Conservation (phyloP, 768 basidiomycete genomes). For the Rhizopogon vesiculosus region DNA sequence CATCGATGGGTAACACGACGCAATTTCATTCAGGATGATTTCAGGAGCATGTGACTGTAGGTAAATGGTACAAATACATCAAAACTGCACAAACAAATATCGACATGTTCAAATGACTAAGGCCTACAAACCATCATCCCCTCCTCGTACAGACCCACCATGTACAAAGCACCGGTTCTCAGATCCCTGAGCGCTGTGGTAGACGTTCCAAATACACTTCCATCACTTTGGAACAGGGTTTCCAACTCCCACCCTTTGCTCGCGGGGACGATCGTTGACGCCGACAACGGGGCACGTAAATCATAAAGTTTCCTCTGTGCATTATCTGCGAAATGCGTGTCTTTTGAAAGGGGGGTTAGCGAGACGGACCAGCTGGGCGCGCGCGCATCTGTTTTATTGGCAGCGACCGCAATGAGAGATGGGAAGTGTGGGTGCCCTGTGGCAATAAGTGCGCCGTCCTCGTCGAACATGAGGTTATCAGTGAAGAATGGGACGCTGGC, state of each 20-base stretch:
- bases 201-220: slow-evolving; percentile 53
- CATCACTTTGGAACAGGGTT: slow-evolving; percentile 74
- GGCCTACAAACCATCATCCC: slow-evolving; percentile 50
- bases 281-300: slow-evolving; percentile 43
- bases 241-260: slow-evolving; percentile 37
- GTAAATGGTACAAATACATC: not conserved
- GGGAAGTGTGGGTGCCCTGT: slow-evolving; percentile 66
- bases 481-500: slow-evolving; percentile 53
- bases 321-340: not conserved
- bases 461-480: slow-evolving; percentile 59
- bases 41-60: too few relatives aligned
- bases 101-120: not conserved
- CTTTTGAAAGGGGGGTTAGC: slow-evolving; percentile 25
- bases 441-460: slow-evolving; percentile 45
- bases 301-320: slow-evolving; percentile 30
- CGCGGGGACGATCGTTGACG: slow-evolving; percentile 33
- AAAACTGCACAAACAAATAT: not conserved
- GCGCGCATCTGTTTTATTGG: slow-evolving; percentile 31
- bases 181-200: slow-evolving; percentile 50
- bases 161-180: slow-evolving; percentile 42
- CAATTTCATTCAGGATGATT: too few relatives aligned
- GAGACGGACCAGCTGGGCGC: slow-evolving; percentile 60
- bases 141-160: slow-evolving; percentile 54
- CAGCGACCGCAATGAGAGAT: slow-evolving; percentile 40
- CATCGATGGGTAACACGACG: too few relatives aligned